Percentiles rank a stretch among this genome's conserved stretches.
These are phyloP conservation scores for Gastrolobium villosum DNA, from an alignment of 306 rosid genomes.

Conservation along the genomic window DNA sequence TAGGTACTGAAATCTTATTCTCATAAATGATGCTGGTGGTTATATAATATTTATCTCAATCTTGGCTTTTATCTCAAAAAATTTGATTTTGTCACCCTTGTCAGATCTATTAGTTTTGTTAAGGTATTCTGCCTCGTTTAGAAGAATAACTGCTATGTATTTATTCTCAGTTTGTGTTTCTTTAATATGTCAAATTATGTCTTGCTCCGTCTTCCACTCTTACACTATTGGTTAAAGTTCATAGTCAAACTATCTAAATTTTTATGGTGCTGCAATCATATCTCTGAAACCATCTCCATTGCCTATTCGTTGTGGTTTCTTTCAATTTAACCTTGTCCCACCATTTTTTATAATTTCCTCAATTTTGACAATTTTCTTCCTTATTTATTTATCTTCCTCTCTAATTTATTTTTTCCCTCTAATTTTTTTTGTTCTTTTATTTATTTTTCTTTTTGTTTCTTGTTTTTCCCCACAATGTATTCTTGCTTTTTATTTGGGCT, in stretches of 20 bases:
- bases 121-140: background rate
- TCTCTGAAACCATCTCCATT: slow-evolving; percentile 28
- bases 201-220: slow-evolving; percentile 9
- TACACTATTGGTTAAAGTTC: slow-evolving; percentile 19
- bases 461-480: no score
- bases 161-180: slow-evolving; percentile 25
- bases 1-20: slow-evolving; percentile 63
- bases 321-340: slow-evolving; percentile 28
- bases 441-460: no score
- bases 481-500: no score
- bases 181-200: slow-evolving; percentile 10
- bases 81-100: slow-evolving; percentile 20
- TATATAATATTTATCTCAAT: slow-evolving; percentile 32
- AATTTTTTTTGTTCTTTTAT: no score
- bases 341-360: slow-evolving; percentile 23
- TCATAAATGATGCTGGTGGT: slow-evolving; percentile 29
- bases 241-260: slow-evolving; percentile 17
- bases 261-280: slow-evolving; percentile 9
- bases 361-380: background rate
- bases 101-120: slow-evolving; percentile 34
- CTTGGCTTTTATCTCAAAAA: slow-evolving; percentile 32
- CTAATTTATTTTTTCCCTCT: no score
- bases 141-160: background rate
- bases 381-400: no score
- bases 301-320: slow-evolving; percentile 20